Conservation (phyloP, 371 early-diverging fungal species). For the Mortierella sp. region DNA sequence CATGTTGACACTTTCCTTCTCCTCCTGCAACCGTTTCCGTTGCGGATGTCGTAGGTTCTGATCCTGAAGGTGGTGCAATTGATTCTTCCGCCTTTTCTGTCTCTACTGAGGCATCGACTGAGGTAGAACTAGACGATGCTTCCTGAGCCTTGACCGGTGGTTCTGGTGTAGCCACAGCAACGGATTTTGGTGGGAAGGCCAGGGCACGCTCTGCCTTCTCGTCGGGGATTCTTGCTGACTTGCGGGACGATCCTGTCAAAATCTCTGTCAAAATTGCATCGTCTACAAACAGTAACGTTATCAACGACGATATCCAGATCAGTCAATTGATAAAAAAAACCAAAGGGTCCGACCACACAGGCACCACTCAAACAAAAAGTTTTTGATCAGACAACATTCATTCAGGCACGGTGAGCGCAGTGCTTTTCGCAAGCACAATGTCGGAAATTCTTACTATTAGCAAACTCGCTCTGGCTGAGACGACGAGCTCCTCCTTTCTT, state of each 20-base stretch:
- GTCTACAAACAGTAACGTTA: neutral
- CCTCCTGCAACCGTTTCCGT: neutral
- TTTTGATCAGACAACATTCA: conserved; percentile 4
- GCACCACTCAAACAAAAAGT: neutral
- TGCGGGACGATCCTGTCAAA: conserved; percentile 16
- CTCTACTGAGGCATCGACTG: neutral
- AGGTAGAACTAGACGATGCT: neutral
- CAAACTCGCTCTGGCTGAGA: conserved; percentile 24
- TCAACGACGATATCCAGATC: neutral
- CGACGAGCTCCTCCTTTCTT: conserved; percentile 33
- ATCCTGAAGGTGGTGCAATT: neutral
- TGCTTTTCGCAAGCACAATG: neutral
- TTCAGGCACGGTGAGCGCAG: neutral
- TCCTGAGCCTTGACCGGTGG: neutral
- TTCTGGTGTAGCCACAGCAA: neutral
- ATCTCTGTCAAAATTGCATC: conserved; percentile 27
- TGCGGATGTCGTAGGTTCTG: too few species aligned
- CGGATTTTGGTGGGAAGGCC: neutral
- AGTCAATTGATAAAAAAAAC: neutral
- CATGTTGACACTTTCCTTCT: conserved; percentile 36
- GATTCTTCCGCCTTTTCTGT: neutral
- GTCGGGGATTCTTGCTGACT: neutral
- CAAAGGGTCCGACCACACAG: conserved; percentile 3
- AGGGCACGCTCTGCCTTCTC: neutral
- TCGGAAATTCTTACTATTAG: neutral